These are phyloP conservation scores for Leptographium lundbergii DNA, from an alignment of 2,329 filamentous ascomycete species.

Conservation along the genomic window DNA sequence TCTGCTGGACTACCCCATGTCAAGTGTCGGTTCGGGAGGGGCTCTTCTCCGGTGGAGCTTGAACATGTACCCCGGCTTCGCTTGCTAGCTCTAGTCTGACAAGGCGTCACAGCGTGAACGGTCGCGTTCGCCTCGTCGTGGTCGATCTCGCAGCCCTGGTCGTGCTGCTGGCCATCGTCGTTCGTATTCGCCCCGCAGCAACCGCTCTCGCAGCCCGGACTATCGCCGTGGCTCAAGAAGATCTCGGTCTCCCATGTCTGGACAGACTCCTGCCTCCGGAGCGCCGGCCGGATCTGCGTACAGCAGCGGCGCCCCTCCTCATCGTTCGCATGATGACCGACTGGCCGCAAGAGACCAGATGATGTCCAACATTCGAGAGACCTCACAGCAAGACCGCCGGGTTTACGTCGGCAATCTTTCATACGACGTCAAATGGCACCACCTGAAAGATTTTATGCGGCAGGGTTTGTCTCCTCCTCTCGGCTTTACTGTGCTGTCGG, in stretches of 20 bases:
- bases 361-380: constrained; percentile 89
- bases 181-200: constrained; percentile 65
- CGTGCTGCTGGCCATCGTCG: constrained; percentile 51
- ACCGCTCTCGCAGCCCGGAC: constrained; percentile 65
- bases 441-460: constrained; percentile 99
- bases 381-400: constrained; percentile 94
- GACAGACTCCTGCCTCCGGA: constrained; percentile 54
- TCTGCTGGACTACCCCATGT: not conserved
- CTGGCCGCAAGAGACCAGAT: constrained; percentile 78
- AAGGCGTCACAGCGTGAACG: constrained; percentile 57
- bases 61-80: constrained; percentile 4
- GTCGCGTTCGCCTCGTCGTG: constrained; percentile 64
- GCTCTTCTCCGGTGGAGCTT: not conserved
- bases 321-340: constrained; percentile 76
- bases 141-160: constrained; percentile 73
- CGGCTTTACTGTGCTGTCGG: not conserved
- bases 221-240: constrained; percentile 61
- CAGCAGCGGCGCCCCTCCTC: constrained; percentile 42
- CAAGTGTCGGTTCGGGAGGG: not conserved
- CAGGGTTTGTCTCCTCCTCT: constrained; percentile 47
- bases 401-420: constrained; percentile 99
- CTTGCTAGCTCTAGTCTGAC: constrained; percentile 16
- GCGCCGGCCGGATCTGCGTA: constrained; percentile 52
- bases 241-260: constrained; percentile 80
- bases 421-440: constrained; percentile 99